Evolutionary conservation across 2,329 filamentous ascomycete species (phyloP).

Genomic region (Colletotrichum aenigma): DNA sequence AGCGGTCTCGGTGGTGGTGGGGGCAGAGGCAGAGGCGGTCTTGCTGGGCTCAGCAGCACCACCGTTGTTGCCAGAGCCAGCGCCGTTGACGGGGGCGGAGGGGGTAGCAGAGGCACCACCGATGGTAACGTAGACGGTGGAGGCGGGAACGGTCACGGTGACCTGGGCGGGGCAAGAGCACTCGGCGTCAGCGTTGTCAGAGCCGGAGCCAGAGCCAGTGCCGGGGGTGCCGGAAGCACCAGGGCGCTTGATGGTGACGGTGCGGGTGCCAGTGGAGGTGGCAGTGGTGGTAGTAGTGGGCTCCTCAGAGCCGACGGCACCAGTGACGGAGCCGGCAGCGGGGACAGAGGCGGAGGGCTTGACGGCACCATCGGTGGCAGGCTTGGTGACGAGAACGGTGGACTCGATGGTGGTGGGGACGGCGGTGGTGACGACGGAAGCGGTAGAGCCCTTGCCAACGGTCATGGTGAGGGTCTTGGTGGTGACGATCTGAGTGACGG

Average conservation of each 20-base stretch:
- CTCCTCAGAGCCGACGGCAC: slow-evolving; percentile 23
- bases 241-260: slow-evolving; percentile 34
- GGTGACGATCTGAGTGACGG: slow-evolving; percentile 31
- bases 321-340: slow-evolving; percentile 12
- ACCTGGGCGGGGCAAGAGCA: slow-evolving; percentile 21
- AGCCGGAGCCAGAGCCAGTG: neutral
- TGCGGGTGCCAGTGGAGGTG: slow-evolving; percentile 39
- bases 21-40: slow-evolving; percentile 23
- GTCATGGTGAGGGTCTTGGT: slow-evolving; percentile 38
- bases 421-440: slow-evolving; percentile 44
- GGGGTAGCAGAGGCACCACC: slow-evolving; percentile 10
- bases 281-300: slow-evolving; percentile 41
- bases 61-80: neutral
- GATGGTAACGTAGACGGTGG: slow-evolving; percentile 31
- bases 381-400: slow-evolving; percentile 34
- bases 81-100: slow-evolving; percentile 12
- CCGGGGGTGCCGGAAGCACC: neutral
- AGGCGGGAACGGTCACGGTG: slow-evolving; percentile 27
- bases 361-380: neutral
- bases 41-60: slow-evolving; percentile 6
- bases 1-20: slow-evolving; percentile 25
- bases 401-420: slow-evolving; percentile 46
- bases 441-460: slow-evolving; percentile 32
- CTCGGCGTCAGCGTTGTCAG: slow-evolving; percentile 2
- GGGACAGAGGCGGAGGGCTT: neutral